Percentiles rank a stretch among this genome's conserved stretches.
Evolutionary conservation across 306 rosid species (phyloP).

Genomic region (Sophora flavescens): DNA sequence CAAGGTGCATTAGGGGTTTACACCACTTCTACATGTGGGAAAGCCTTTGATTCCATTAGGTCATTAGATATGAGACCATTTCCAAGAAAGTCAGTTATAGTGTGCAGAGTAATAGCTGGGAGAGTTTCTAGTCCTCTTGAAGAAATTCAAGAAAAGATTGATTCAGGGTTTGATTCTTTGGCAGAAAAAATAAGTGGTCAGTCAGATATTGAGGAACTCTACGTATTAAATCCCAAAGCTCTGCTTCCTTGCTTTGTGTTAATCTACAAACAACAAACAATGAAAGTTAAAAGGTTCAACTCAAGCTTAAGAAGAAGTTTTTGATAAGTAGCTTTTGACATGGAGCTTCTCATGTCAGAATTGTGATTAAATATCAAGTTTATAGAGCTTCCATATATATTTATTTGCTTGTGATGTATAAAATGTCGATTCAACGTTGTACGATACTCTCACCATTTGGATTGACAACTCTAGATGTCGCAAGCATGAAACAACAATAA

Average conservation of each 20-base stretch:
- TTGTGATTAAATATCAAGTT: slow-evolving; percentile 7
- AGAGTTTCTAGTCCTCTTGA: slow-evolving; percentile 44
- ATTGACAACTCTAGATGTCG: neutral
- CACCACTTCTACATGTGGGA: slow-evolving; percentile 56
- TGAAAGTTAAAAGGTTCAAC: slow-evolving; percentile 24
- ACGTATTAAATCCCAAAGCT: slow-evolving; percentile 57
- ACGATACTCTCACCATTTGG: neutral
- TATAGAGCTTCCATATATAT: slow-evolving; percentile 14
- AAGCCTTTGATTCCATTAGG: slow-evolving; percentile 54
- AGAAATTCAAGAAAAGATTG: slow-evolving; percentile 37
- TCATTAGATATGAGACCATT: slow-evolving; percentile 18
- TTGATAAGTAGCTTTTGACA: slow-evolving; percentile 1
- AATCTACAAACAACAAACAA: slow-evolving; percentile 48
- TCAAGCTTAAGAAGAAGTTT: slow-evolving; percentile 20
- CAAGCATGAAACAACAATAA: neutral
- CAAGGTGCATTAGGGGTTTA: slow-evolving; percentile 49
- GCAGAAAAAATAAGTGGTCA: slow-evolving; percentile 42
- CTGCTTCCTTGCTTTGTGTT: slow-evolving; percentile 72
- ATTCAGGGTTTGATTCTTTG: slow-evolving; percentile 57
- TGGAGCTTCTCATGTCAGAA: slow-evolving; percentile 21
- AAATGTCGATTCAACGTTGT: slow-evolving; percentile 9
- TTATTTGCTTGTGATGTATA: slow-evolving; percentile 4
- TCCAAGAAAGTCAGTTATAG: slow-evolving; percentile 54
- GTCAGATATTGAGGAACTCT: slow-evolving; percentile 55
- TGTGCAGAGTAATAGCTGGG: slow-evolving; percentile 82